Base-by-base conservation (phyloP, 805 yeast genomes). In the Candida nitratophila region DNA sequence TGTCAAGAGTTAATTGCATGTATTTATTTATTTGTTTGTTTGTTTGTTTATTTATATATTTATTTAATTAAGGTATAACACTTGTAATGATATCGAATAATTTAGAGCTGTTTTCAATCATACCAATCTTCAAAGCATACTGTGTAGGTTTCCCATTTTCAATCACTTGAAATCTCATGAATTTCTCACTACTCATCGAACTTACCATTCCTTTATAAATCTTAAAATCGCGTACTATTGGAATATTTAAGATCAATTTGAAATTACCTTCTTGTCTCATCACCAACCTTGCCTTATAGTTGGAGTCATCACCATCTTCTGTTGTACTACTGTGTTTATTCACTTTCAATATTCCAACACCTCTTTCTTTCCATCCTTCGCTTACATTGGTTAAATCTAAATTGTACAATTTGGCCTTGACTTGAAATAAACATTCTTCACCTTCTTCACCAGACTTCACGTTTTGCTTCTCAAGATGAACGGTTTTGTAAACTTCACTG, bases 311-410 rank as follows among this genome's bases (percentile, higher is more conserved):
- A 2, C 70, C 62, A 4, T 48, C 46, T 24, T 24, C 27, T 10
- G 27, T 24, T 7, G 15, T 11, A 29, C 32, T 29, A 14, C 45
- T 41, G 24, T 60, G 46, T 42, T 56, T 51, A 62, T 93, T 91
- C 22, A 93, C 74, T 58, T 87, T 96, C n/a, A 93, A 65, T 4
- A 78, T 74, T 2, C 99, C 99, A 36, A 85, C 72, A 21, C 99
- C 99, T 56, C 93, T 78, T 64, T 93, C 99, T 60, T 87, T 93
- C 99, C 99, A 93, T 2, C 96, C 96, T 16, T 74, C 79, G 9
- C 74, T 60, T 3, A 84, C 70, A 32, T 79, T 74, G 0, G 81
- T 67, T 27, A 90, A 67, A 54, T 86, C 85, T 52, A 87, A 66
- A 27, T 77, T 80, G 59, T 90, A 93, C 24, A 93, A 66, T 57